phyloP scores from a whole-genome alignment of 2,329 filamentous ascomycete species.

The Verticillium nubilum region DNA sequence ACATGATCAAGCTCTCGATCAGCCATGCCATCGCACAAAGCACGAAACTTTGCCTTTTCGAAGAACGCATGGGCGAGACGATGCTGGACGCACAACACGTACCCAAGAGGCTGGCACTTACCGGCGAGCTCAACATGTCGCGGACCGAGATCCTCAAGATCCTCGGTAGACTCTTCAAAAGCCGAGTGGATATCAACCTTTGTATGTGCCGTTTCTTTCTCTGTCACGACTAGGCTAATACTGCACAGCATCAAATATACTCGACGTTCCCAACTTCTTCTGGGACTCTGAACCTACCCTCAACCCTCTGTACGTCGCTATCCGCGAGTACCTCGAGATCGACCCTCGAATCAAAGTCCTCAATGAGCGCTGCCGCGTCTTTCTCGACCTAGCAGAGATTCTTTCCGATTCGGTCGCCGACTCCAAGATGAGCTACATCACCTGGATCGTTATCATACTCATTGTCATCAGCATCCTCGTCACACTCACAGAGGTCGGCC shows the following conservation, averaged over 20 bases:
- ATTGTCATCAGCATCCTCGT: slow-evolving; percentile 89
- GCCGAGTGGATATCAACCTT: slow-evolving; percentile 92
- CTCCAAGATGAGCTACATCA: slow-evolving; percentile 92
- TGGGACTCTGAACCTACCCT: slow-evolving; percentile 96
- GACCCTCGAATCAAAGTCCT: slow-evolving; percentile 93
- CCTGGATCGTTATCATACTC: slow-evolving; percentile 95
- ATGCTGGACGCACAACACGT: slow-evolving; percentile 93
- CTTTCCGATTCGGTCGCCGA: slow-evolving; percentile 88
- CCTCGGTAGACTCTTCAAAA: slow-evolving; percentile 84
- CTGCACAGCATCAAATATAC: slow-evolving; percentile 76
- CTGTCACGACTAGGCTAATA: not conserved
- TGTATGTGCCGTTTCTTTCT: slow-evolving; percentile 56
- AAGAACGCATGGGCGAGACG: slow-evolving; percentile 90
- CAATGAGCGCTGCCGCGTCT: slow-evolving; percentile 94
- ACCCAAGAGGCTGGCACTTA: slow-evolving; percentile 81
- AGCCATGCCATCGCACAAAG: slow-evolving; percentile 96
- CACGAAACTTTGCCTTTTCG: slow-evolving; percentile 93
- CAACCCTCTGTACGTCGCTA: slow-evolving; percentile 87
- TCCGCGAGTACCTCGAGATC: slow-evolving; percentile 96
- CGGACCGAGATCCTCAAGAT: slow-evolving; percentile 89
- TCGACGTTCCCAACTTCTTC: slow-evolving; percentile 95
- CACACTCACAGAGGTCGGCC: slow-evolving; percentile 80
- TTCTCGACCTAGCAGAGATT: slow-evolving; percentile 93
- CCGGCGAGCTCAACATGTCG: slow-evolving; percentile 86
- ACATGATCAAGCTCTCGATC: slow-evolving; percentile 99